These are phyloP conservation scores for Yarrowia sp. DNA, from an alignment of 805 yeast species.

Conservation along the genomic window DNA sequence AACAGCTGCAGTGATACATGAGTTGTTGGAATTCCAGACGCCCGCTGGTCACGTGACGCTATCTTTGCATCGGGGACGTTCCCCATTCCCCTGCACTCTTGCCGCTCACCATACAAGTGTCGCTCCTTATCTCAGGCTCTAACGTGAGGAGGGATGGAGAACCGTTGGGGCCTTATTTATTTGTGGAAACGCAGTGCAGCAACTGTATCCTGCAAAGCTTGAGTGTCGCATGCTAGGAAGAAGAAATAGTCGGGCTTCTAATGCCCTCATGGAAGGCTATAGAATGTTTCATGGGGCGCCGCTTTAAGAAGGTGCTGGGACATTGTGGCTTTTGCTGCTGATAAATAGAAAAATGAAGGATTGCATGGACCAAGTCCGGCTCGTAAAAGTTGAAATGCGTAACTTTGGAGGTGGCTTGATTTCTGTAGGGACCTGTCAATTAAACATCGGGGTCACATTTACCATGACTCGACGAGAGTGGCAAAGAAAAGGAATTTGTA, in stretches of 20 bases:
- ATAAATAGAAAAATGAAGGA: too few relatives aligned
- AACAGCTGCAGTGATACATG: too few relatives aligned
- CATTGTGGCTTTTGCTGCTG: too few relatives aligned
- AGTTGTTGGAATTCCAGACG: too few relatives aligned
- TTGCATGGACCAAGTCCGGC: too few relatives aligned
- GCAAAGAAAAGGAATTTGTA: background rate
- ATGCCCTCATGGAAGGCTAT: background rate
- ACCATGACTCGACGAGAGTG: background rate
- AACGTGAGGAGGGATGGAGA: background rate
- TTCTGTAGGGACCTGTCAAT: constrained; percentile 9
- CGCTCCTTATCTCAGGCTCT: background rate
- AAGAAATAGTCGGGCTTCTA: background rate
- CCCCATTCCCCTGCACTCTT: too few relatives aligned
- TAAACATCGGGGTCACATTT: background rate
- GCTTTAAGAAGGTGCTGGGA: background rate
- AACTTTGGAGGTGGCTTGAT: constrained; percentile 4
- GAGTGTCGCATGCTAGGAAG: background rate
- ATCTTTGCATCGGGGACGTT: too few relatives aligned
- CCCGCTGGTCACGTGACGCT: background rate
- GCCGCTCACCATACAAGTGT: background rate
- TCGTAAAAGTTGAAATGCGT: background rate
- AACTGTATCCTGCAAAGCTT: background rate
- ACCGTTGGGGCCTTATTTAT: constrained; percentile 6
- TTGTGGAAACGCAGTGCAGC: background rate
- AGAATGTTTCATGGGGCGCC: background rate